phyloP scores from a whole-genome alignment of 2,329 filamentous ascomycete genomes.

The Trichoderma asperellum region DNA sequence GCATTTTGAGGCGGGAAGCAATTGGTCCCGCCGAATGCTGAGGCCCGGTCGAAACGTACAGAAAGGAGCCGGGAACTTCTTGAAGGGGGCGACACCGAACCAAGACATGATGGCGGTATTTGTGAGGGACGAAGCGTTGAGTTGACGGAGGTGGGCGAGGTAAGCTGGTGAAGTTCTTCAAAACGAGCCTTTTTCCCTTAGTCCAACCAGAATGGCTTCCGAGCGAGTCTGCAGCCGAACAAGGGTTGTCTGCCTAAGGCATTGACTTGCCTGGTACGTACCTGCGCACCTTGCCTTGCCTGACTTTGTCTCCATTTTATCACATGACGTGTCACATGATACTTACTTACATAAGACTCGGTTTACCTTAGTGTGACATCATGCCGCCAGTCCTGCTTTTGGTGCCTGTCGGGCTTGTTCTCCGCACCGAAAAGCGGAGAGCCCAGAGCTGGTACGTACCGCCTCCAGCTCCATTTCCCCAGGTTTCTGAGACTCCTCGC shows the following conservation, averaged over 20 bases:
- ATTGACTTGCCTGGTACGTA: not conserved
- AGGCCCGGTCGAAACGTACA: constrained; percentile 64
- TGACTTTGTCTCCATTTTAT: too few relatives aligned
- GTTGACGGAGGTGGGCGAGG: constrained; percentile 40
- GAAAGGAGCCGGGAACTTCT: constrained; percentile 81
- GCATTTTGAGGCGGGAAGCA: constrained; percentile 22
- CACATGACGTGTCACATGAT: not conserved
- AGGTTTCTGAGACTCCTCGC: constrained; percentile 19
- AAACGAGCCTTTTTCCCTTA: constrained; percentile 48
- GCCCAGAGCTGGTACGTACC: constrained; percentile 19
- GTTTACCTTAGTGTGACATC: not conserved
- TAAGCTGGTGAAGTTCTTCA: constrained; percentile 41
- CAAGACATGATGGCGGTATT: constrained; percentile 68
- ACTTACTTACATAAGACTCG: not conserved
- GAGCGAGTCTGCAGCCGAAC: constrained; percentile 42
- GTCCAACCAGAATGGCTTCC: constrained; percentile 37
- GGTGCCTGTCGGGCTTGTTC: constrained; percentile 6
- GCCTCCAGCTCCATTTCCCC: constrained; percentile 27
- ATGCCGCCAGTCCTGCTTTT: constrained; percentile 7
- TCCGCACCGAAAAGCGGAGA: constrained; percentile 26
- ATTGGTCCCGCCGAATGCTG: constrained; percentile 28
- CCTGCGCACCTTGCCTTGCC: too few relatives aligned
- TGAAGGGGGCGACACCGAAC: constrained; percentile 67
- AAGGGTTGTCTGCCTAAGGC: constrained; percentile 22
- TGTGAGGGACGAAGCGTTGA: constrained; percentile 44